Conservation (phyloP, 2,329 filamentous ascomycete genomes). For the Xylaria sp. region DNA sequence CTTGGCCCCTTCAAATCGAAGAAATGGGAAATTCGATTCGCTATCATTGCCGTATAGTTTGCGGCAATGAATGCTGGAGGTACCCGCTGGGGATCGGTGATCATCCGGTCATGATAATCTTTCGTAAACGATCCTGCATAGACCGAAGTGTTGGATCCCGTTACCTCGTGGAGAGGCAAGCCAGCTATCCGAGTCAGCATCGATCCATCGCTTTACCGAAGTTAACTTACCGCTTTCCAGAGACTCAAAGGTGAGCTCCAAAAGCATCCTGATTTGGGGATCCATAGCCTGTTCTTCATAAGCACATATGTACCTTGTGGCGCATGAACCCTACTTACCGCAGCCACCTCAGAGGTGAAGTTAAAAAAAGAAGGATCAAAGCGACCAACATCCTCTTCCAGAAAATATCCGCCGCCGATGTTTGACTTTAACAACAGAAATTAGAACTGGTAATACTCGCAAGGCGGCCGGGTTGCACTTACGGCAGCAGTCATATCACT, state of each 20-base stretch:
- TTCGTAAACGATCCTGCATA: conserved; percentile 18
- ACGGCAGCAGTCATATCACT: background rate
- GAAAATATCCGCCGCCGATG: conserved; percentile 37
- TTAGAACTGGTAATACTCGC: background rate
- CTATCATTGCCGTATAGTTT: conserved; percentile 11
- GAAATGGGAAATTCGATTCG: conserved; percentile 19
- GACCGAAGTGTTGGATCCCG: conserved; percentile 23
- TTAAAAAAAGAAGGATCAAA: conserved; percentile 48
- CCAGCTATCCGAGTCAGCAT: conserved; percentile 8
- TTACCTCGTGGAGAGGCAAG: conserved; percentile 14
- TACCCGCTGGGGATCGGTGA: background rate
- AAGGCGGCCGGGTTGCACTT: background rate
- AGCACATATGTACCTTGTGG: background rate
- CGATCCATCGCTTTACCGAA: background rate
- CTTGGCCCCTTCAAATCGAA: conserved; percentile 18
- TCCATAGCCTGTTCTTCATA: conserved; percentile 39
- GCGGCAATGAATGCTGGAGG: background rate
- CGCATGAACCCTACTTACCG: conserved; percentile 3
- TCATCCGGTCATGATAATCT: conserved; percentile 11
- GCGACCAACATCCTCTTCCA: conserved; percentile 38
- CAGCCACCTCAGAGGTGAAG: conserved; percentile 37
- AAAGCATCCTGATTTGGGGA: conserved; percentile 41
- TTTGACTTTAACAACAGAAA: background rate
- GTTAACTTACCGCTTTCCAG: conserved; percentile 40
- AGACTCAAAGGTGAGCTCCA: conserved; percentile 42